phyloP scores from a whole-genome alignment of 352 stramenopile species.

The Aphanomyces euteiches region DNA sequence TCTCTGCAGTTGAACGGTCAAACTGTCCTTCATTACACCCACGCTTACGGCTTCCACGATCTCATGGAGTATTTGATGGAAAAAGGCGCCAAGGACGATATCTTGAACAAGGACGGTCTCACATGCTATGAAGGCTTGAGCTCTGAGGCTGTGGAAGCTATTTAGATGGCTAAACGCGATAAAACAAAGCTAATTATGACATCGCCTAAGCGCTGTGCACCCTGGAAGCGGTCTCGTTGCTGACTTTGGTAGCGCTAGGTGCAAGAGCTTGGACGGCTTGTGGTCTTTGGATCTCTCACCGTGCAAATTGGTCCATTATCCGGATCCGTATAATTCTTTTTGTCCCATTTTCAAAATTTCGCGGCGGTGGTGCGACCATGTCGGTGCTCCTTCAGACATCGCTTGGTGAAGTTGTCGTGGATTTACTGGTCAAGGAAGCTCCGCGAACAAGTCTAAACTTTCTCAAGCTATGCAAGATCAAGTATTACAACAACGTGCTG shows the following conservation, averaged over 20 bases:
- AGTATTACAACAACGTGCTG: constrained; percentile 92
- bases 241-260: no score
- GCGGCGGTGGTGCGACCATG: constrained; percentile 48
- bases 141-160: constrained; percentile 74
- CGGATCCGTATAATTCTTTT: background rate
- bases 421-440: constrained; percentile 84
- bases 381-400: constrained; percentile 92
- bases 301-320: background rate
- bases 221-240: no score
- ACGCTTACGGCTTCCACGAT: constrained; percentile 92
- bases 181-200: no score
- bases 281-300: no score
- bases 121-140: constrained; percentile 93
- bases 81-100: constrained; percentile 90
- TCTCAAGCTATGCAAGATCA: constrained; percentile 93
- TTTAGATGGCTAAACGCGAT: constrained; percentile 35
- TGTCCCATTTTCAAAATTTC: background rate
- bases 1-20: constrained; percentile 78
- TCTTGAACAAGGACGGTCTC: constrained; percentile 91
- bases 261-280: no score
- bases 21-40: constrained; percentile 90
- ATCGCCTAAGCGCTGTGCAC: no score
- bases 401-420: constrained; percentile 86
- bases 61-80: constrained; percentile 92
- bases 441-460: constrained; percentile 89